These are phyloP conservation scores for Mariannaea sp. DNA, from an alignment of 2,329 filamentous ascomycete genomes.

Conservation along the genomic window DNA sequence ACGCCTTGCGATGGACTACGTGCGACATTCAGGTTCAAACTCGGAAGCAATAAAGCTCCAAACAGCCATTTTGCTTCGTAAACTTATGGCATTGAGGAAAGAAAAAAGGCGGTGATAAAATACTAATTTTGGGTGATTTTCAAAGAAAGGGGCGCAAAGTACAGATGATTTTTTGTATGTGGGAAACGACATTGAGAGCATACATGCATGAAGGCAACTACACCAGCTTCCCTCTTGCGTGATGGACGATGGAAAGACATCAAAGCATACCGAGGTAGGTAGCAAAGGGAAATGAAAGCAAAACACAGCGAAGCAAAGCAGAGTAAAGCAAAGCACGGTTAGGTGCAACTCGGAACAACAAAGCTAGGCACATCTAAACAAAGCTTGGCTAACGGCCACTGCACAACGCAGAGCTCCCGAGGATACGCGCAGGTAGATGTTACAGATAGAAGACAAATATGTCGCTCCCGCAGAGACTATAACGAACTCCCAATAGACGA, in stretches of 20 bases:
- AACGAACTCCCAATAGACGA: not conserved
- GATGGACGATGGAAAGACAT: not conserved
- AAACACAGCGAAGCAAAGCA: too few species aligned
- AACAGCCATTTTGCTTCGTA: conserved; percentile 28
- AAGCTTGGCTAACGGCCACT: conserved; percentile 13
- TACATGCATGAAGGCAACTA: conserved; percentile 14
- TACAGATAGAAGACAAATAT: not conserved
- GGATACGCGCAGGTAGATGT: conserved; percentile 3
- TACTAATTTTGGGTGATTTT: conserved; percentile 20
- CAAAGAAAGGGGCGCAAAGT: conserved; percentile 7
- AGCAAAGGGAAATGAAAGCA: too few species aligned
- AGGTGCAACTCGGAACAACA: too few species aligned
- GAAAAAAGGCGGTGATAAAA: conserved; percentile 9
- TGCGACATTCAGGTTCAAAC: conserved; percentile 49
- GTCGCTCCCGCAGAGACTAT: not conserved
- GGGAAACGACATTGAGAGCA: conserved; percentile 16
- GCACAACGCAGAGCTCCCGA: not conserved
- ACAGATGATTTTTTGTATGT: conserved; percentile 14
- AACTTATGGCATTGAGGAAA: conserved; percentile 25
- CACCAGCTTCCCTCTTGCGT: conserved; percentile 9
- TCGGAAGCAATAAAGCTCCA: conserved; percentile 29
- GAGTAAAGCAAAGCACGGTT: too few species aligned
- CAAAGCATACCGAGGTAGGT: too few species aligned
- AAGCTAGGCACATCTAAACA: too few species aligned
- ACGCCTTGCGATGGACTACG: conserved; percentile 64